These are phyloP conservation scores for Chloris gayana DNA, from an alignment of 176 grass and related monocot genomes.

Conservation along the genomic window DNA sequence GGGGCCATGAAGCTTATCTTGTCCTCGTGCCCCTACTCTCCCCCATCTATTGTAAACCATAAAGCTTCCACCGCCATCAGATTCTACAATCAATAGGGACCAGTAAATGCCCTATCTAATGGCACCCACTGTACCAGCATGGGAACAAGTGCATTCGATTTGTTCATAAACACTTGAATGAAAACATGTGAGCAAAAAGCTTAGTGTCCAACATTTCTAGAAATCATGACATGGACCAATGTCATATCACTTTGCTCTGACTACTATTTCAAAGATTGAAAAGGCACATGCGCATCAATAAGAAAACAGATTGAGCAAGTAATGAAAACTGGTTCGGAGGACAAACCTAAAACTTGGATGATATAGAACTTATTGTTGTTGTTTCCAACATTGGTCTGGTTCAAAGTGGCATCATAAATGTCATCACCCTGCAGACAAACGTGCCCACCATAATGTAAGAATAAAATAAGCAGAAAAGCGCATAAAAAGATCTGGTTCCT, in stretches of 20 bases:
- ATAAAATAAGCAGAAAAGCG: not conserved
- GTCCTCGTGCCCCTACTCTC: constrained; percentile 81
- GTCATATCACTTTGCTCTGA: constrained; percentile 1
- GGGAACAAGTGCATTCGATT: not conserved
- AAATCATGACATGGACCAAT: constrained; percentile 27
- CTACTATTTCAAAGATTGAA: constrained; percentile 1
- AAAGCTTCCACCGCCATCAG: constrained; percentile 72
- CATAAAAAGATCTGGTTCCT: constrained; percentile 9
- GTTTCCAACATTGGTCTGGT: constrained; percentile 84
- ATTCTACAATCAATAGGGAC: constrained; percentile 59
- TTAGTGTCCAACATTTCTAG: constrained; percentile 32
- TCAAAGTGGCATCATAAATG: constrained; percentile 89
- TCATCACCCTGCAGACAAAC: constrained; percentile 73
- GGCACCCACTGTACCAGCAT: constrained; percentile 12
- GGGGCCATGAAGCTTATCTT: constrained; percentile 76
- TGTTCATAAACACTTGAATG: not conserved
- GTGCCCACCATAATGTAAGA: constrained; percentile 21
- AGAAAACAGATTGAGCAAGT: not conserved
- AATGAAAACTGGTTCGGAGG: constrained; percentile 29
- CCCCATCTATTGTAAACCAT: constrained; percentile 98
- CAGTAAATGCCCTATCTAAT: constrained; percentile 18
- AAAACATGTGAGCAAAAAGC: not conserved
- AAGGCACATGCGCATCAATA: not conserved
- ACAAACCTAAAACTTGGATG: constrained; percentile 92
- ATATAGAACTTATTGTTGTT: constrained; percentile 98